Evolutionary conservation across 257 asterid species (phyloP).

Genomic region (Nicotiana undulata): DNA sequence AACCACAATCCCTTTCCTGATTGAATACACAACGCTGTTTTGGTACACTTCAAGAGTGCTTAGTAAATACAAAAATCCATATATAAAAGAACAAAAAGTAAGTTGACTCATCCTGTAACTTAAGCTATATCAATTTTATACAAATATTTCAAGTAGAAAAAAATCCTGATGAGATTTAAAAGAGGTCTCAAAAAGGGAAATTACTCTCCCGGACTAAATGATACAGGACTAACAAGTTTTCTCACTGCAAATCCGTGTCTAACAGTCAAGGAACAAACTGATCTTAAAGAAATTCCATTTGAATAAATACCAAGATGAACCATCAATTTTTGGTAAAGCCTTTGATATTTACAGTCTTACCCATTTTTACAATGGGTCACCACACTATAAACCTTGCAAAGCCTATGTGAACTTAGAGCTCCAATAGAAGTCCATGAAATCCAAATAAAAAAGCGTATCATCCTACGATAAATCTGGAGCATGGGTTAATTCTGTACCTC

Average conservation of each 20-base stretch:
- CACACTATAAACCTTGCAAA: not conserved
- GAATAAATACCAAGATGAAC: not conserved
- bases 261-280: not conserved
- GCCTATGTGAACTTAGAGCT: not conserved
- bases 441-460: not conserved
- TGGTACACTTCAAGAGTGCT: not conserved
- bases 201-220: not conserved
- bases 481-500: not conserved
- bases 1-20: not conserved
- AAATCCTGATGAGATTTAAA: not conserved
- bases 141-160: not conserved
- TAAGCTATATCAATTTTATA: not conserved
- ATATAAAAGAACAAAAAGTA: not conserved
- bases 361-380: not conserved
- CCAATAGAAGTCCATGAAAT: not conserved
- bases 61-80: not conserved
- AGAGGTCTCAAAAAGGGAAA: not conserved
- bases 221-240: not conserved
- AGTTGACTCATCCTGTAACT: not conserved
- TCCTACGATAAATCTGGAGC: not conserved
- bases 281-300: not conserved
- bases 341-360: not conserved
- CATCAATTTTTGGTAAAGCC: not conserved
- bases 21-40: not conserved
- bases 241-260: not conserved